phyloP scores from a whole-genome alignment of 2,329 filamentous ascomycete species.

The Pseudogymnoascus sp. region DNA sequence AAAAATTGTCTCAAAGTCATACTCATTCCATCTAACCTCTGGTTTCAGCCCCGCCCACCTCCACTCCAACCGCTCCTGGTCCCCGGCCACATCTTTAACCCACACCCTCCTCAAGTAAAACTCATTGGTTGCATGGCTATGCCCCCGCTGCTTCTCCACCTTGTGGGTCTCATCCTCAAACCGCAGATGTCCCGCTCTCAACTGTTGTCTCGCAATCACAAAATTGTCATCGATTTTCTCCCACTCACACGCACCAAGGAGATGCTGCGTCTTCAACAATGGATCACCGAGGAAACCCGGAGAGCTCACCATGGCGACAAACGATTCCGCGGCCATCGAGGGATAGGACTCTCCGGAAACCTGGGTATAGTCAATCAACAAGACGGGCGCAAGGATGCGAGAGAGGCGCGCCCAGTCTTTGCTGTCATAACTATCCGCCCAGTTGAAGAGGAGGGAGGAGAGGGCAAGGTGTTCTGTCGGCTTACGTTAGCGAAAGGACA shows the following conservation, averaged over 20 bases:
- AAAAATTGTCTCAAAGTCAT: constrained; percentile 25
- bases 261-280: constrained; percentile 56
- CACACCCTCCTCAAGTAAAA: constrained; percentile 21
- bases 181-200: constrained; percentile 54
- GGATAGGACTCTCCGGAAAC: constrained; percentile 54
- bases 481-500: not conserved
- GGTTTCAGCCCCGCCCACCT: constrained; percentile 26
- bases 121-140: constrained; percentile 24
- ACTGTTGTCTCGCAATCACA: constrained; percentile 52
- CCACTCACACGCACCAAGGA: constrained; percentile 52
- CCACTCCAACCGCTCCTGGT: constrained; percentile 15
- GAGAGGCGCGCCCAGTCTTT: constrained; percentile 56
- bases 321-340: constrained; percentile 53
- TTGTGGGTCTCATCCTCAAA: constrained; percentile 13
- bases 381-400: constrained; percentile 50
- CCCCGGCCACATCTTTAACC: constrained; percentile 16
- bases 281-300: constrained; percentile 51
- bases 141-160: constrained; percentile 20
- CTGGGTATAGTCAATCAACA: constrained; percentile 61
- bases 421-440: constrained; percentile 58
- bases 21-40: constrained; percentile 23
- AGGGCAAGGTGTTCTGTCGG: constrained; percentile 41
- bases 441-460: constrained; percentile 46
- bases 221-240: constrained; percentile 49
- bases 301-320: constrained; percentile 50